A percentile compares a stretch with the other conserved stretches of the same genome.
Conservation (phyloP, 805 yeast species). For the Yarrowia sp. region DNA sequence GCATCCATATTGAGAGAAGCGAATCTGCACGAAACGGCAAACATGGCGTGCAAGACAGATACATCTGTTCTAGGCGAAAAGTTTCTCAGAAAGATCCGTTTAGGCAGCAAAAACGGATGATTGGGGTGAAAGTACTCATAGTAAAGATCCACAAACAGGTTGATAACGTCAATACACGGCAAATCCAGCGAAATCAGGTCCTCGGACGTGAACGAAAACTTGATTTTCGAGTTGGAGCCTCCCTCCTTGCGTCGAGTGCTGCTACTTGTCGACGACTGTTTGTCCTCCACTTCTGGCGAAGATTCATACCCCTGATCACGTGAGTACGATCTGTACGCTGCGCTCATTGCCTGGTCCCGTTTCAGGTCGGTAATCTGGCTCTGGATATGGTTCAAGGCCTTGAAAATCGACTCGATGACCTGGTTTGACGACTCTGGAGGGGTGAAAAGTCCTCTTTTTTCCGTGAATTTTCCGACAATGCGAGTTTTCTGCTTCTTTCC, state of each 20-base stretch:
- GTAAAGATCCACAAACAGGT: slow-evolving; percentile 25
- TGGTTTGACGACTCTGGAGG: slow-evolving; percentile 9
- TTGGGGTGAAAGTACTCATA: slow-evolving; percentile 28
- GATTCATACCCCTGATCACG: slow-evolving; percentile 18
- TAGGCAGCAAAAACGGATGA: slow-evolving; percentile 28
- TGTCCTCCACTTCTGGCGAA: slow-evolving; percentile 11
- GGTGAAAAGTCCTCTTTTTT: neutral
- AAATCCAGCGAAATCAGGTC: slow-evolving; percentile 18
- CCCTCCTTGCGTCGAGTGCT: neutral
- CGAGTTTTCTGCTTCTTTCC: slow-evolving; percentile 12
- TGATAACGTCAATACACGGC: slow-evolving; percentile 27
- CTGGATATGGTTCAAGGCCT: slow-evolving; percentile 18
- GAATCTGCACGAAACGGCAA: slow-evolving; percentile 26
- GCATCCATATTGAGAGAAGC: slow-evolving; percentile 26
- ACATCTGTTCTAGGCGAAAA: slow-evolving; percentile 27
- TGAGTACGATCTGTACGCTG: slow-evolving; percentile 17
- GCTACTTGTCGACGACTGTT: slow-evolving; percentile 13
- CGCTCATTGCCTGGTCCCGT: slow-evolving; percentile 18
- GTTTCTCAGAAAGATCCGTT: slow-evolving; percentile 7
- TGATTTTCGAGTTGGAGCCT: neutral
- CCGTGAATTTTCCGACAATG: slow-evolving; percentile 12
- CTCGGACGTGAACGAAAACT: slow-evolving; percentile 13
- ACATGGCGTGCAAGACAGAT: slow-evolving; percentile 26
- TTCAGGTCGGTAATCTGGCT: slow-evolving; percentile 13
- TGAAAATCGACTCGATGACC: slow-evolving; percentile 21